A percentile compares a stretch with the other conserved stretches of the same genome.
phyloP scores from a whole-genome alignment of 306 rosid genomes.

The Erythrophleum fordii region DNA sequence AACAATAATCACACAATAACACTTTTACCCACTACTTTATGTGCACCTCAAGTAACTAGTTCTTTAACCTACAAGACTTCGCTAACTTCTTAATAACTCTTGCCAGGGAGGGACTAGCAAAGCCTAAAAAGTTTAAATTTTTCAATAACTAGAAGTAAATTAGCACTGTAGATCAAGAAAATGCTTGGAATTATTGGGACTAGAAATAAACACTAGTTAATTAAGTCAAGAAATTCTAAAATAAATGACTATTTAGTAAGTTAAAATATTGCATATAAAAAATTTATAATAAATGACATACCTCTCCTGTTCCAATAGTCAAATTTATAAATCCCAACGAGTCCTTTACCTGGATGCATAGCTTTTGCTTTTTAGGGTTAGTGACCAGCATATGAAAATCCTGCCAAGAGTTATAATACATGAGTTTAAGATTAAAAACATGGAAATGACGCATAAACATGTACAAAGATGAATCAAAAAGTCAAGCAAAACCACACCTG shows the following conservation, averaged over 20 bases:
- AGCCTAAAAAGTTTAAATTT: neutral
- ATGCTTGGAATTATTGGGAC: neutral
- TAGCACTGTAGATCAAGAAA: neutral
- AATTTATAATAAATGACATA: conserved; percentile 32
- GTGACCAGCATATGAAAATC: conserved; percentile 94
- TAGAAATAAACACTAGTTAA: conserved; percentile 4
- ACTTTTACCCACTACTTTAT: neutral
- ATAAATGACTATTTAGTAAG: neutral
- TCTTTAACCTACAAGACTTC: neutral
- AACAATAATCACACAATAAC: neutral
- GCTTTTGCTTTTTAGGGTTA: conserved; percentile 83
- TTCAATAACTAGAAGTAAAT: conserved; percentile 12
- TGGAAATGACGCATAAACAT: conserved; percentile 1
- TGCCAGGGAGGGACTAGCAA: neutral
- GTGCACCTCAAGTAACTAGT: neutral
- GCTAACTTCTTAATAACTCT: neutral
- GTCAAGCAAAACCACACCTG: conserved; percentile 69
- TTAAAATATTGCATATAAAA: neutral
- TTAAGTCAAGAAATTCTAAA: conserved; percentile 17
- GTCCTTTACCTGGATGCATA: conserved; percentile 86
- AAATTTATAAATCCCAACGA: conserved; percentile 81
- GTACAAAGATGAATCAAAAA: conserved; percentile 16
- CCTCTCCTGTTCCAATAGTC: conserved; percentile 91
- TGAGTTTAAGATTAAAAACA: conserved; percentile 25
- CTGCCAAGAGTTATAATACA: conserved; percentile 54